Percentiles rank a stretch among this genome's conserved stretches.
Conservation (phyloP, 1,284 basidiomycete species). For the Ceratobasidium sp. region DNA sequence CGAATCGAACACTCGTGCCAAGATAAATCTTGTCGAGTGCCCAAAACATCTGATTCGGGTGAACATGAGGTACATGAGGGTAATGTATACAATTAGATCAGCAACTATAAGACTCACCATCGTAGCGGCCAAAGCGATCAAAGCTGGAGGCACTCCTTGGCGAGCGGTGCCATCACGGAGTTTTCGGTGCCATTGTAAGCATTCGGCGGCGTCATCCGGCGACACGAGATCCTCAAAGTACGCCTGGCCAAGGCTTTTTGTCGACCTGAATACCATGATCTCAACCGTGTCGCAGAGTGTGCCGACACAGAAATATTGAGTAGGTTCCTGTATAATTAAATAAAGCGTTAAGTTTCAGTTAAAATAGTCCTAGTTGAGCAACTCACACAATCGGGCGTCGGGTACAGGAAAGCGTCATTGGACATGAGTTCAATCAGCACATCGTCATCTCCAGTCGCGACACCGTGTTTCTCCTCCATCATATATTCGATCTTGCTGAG, state of each 20-base stretch:
- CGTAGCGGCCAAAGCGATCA: neutral
- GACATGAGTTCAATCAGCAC: neutral
- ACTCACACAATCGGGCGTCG: neutral
- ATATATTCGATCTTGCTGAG: conserved; percentile 2
- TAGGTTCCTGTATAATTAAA: neutral
- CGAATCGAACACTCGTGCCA: neutral
- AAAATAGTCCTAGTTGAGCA: neutral
- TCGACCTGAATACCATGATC: conserved; percentile 6
- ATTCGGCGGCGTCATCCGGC: neutral
- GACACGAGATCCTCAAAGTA: neutral
- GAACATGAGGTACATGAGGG: too few species aligned
- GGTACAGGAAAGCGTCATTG: conserved; percentile 7
- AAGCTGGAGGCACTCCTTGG: neutral
- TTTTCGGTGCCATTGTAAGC: neutral
- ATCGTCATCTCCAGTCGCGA: neutral
- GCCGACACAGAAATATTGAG: neutral
- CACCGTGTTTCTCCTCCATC: conserved; percentile 1
- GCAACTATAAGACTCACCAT: neutral
- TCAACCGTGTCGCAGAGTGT: neutral
- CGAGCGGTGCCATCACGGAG: neutral
- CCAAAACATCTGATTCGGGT: neutral
- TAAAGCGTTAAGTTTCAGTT: neutral
- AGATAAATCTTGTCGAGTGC: neutral
- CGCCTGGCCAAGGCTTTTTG: neutral
- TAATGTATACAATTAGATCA: neutral